Evolutionary conservation across 228 moss, liverwort and hornwort species (phyloP).

Genomic region (Sphagnum magellanicum): DNA sequence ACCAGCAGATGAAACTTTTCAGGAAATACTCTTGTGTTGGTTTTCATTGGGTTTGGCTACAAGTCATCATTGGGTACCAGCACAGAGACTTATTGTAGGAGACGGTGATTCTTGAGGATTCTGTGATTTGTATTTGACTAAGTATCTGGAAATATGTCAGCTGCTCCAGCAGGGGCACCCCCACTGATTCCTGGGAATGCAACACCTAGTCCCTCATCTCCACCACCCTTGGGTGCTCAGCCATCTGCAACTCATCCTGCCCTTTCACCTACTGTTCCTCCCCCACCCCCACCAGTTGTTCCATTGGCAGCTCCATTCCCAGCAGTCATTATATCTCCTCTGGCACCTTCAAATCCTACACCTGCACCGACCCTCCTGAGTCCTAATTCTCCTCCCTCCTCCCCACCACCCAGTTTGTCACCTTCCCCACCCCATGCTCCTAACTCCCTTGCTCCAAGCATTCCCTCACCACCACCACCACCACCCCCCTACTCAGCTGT

Average conservation of each 20-base stretch:
- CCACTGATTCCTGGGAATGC: too few species aligned
- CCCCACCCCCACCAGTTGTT: conserved; percentile 10
- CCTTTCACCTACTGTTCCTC: conserved; percentile 5
- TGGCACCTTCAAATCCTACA: conserved; percentile 1
- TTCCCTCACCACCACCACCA: conserved; percentile 1
- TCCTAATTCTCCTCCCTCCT: conserved; percentile 8
- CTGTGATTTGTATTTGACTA: too few species aligned
- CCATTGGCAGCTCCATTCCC: neutral
- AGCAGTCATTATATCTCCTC: neutral
- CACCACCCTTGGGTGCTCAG: neutral
- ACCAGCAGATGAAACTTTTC: too few species aligned
- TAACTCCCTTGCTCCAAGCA: neutral
- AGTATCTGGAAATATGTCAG: too few species aligned
- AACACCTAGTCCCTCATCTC: conserved; percentile 2
- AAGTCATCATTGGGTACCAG: too few species aligned
- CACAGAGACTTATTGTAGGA: too few species aligned
- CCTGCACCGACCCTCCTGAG: too few species aligned
- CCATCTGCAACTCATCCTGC: conserved; percentile 5
- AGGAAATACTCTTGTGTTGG: too few species aligned
- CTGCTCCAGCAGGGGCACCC: too few species aligned
- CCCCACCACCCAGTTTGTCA: conserved; percentile 4
- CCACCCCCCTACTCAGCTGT: neutral
- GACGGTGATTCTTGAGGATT: too few species aligned
- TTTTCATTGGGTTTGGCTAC: too few species aligned
- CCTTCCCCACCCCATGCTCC: conserved; percentile 11